Evolutionary conservation across 192 early-diverging fungal genomes (phyloP).

Genomic region (Phlyctochytrium bullatum): DNA sequence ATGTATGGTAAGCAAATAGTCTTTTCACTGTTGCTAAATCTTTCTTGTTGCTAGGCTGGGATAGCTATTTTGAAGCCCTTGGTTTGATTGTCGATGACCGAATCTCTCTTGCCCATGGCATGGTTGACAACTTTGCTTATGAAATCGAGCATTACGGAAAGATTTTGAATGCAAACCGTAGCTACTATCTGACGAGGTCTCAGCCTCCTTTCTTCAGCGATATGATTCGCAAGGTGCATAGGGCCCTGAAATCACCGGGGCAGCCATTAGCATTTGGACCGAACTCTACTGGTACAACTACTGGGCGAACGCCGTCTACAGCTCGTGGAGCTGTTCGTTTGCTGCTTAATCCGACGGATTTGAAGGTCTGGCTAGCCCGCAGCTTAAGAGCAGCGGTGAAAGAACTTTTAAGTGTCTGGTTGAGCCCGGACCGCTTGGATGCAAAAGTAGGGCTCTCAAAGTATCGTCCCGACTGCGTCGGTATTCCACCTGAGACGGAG

Average conservation of each 20-base stretch:
- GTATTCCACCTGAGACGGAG: slow-evolving; percentile 99
- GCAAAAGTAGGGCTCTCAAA: slow-evolving; percentile 71
- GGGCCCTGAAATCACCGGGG: slow-evolving; percentile 38
- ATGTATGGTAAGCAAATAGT: no score
- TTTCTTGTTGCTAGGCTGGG: neutral
- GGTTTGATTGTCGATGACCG: slow-evolving; percentile 86
- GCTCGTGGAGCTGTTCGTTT: neutral
- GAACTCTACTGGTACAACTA: neutral
- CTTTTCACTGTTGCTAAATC: slow-evolving; percentile 44
- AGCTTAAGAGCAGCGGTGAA: slow-evolving; percentile 76
- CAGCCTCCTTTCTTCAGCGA: slow-evolving; percentile 99
- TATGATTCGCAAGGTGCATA: slow-evolving; percentile 84
- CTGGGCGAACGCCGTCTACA: neutral
- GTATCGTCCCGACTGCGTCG: slow-evolving; percentile 84
- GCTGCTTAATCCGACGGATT: slow-evolving; percentile 29
- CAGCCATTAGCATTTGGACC: neutral
- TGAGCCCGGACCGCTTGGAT: slow-evolving; percentile 75
- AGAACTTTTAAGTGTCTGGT: slow-evolving; percentile 94
- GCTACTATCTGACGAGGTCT: slow-evolving; percentile 93
- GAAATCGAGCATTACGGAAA: slow-evolving; percentile 98
- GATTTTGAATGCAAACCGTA: slow-evolving; percentile 97
- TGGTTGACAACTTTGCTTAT: slow-evolving; percentile 98
- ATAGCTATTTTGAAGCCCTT: slow-evolving; percentile 85
- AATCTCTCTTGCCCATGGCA: slow-evolving; percentile 80
- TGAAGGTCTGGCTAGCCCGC: slow-evolving; percentile 68